Evolutionary conservation across 768 basidiomycete genomes (phyloP), one percentile per base, ranked within the genome.

Genomic region (Clavaria fumosa): DNA sequence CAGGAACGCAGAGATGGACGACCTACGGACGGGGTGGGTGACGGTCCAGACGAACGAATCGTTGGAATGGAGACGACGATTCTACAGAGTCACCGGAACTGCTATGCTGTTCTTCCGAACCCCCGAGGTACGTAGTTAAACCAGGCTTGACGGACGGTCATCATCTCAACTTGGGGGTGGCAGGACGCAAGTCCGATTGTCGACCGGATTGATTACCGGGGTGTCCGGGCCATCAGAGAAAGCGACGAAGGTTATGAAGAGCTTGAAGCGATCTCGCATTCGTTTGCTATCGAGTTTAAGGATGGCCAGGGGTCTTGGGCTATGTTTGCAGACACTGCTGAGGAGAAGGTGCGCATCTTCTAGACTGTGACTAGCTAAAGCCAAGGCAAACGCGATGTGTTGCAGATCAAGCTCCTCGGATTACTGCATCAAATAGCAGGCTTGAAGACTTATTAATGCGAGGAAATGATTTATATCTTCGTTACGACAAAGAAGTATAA

Each of bases 231-330:
- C 6, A 44, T 78, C 37, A 61, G 62, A 40, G 78, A 79, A 46
- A 76, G 74, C 69, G 61, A 69, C 39, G 71, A 79, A 39, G 77
- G 77, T 4, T 76, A 70, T 40, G 77, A 79, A 40, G 72, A 77
- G 32, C 52, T 80, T 23, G 64, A 73, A 49, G 66, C 75, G 7
- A 76, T 80, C 35, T 65, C 72, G 3, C 61, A 72, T 41, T 75
- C 78, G 1, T 78, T 80, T 54, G 78, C 69, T 2, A 54, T 79
- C 19, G 74, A 74, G 42, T 76, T 78, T 50, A 60, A 57, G 23
- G 63, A 67, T 39, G 66, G 52, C 4, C 59, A 54, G 5, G 58
- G 57, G 19, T 52, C 61, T 11, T 78, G 75, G 73, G 58, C 67
- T 27, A 59, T 78, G 58, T 80, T 61, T 41, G 60, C 72, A 5